These are phyloP conservation scores for Cryptococcus neoformans DNA, from an alignment of 1,284 basidiomycete genomes.

Conservation along the genomic window DNA sequence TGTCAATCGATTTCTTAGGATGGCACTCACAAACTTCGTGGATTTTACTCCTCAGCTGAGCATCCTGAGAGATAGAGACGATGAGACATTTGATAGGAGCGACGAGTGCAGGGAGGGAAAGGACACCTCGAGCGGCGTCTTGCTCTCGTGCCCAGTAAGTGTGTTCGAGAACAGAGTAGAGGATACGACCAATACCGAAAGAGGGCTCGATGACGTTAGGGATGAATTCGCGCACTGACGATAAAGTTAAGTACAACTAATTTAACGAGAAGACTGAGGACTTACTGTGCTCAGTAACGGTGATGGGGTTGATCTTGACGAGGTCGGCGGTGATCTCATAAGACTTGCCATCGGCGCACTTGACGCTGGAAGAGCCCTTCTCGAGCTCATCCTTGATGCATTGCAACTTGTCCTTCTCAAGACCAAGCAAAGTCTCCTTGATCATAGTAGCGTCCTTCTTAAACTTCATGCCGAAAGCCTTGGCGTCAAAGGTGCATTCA, in stretches of 20 bases:
- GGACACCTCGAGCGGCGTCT: conserved; percentile 80
- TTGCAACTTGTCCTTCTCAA: conserved; percentile 67
- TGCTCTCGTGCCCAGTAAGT: conserved; percentile 93
- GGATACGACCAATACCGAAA: conserved; percentile 94
- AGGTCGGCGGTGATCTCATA: conserved; percentile 73
- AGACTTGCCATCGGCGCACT: conserved; percentile 61
- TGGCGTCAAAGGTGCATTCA: conserved; percentile 80
- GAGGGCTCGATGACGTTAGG: conserved; percentile 99
- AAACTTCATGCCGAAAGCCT: conserved; percentile 83
- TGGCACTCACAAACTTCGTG: conserved; percentile 78
- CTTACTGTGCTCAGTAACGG: conserved; percentile 84
- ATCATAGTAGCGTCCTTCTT: conserved; percentile 77
- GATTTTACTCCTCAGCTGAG: conserved; percentile 80
- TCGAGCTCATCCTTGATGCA: conserved; percentile 72
- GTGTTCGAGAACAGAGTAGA: conserved; percentile 94
- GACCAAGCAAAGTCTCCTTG: conserved; percentile 64
- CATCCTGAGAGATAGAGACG: conserved; percentile 87
- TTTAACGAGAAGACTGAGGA: conserved; percentile 5
- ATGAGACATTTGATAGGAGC: conserved; percentile 96
- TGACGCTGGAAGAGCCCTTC: conserved; percentile 53
- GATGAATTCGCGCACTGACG: conserved; percentile 81
- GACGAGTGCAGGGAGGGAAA: conserved; percentile 85
- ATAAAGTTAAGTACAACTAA: neutral
- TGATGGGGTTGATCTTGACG: conserved; percentile 76
- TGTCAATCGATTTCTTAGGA: conserved; percentile 11